Percentiles rank a stretch among this genome's conserved stretches.
Evolutionary conservation across 129 eudicot species (phyloP).

Genomic region (Pittosporum tobira): DNA sequence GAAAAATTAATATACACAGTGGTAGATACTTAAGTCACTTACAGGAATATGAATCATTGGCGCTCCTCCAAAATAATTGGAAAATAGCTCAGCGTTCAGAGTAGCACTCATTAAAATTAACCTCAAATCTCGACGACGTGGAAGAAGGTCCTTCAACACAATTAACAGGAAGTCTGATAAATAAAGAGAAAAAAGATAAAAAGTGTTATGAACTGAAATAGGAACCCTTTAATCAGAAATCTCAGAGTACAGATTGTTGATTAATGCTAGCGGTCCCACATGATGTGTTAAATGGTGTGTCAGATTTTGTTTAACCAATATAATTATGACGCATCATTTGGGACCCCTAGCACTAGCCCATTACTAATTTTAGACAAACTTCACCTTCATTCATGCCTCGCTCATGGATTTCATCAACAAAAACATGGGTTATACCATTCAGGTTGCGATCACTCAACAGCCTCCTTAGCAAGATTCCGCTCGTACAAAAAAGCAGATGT

Average conservation of each 20-base stretch:
- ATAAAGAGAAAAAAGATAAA: slow-evolving; percentile 15
- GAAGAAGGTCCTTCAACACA: slow-evolving; percentile 95
- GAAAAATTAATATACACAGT: neutral
- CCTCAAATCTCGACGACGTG: slow-evolving; percentile 84
- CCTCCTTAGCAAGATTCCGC: slow-evolving; percentile 95
- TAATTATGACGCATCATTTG: too few species aligned
- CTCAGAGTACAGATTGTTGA: slow-evolving; percentile 1
- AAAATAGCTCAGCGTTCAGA: slow-evolving; percentile 86
- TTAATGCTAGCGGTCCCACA: too few species aligned
- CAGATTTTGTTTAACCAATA: too few species aligned
- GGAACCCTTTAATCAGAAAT: neutral
- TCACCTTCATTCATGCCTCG: slow-evolving; percentile 99
- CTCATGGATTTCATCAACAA: slow-evolving; percentile 99
- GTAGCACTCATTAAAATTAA: slow-evolving; percentile 98
- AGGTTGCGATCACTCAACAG: slow-evolving; percentile 86
- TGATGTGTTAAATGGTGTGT: too few species aligned
- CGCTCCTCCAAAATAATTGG: slow-evolving; percentile 80
- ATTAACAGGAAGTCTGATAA: slow-evolving; percentile 81
- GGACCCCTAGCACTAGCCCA: too few species aligned
- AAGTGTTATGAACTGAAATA: neutral
- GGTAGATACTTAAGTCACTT: slow-evolving; percentile 18
- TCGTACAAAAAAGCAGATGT: slow-evolving; percentile 94
- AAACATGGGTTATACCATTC: slow-evolving; percentile 89
- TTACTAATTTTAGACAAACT: slow-evolving; percentile 4
- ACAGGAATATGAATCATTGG: slow-evolving; percentile 95